Base-by-base conservation (phyloP, 345 rosid species). In the Streptanthus diversifolius region DNA sequence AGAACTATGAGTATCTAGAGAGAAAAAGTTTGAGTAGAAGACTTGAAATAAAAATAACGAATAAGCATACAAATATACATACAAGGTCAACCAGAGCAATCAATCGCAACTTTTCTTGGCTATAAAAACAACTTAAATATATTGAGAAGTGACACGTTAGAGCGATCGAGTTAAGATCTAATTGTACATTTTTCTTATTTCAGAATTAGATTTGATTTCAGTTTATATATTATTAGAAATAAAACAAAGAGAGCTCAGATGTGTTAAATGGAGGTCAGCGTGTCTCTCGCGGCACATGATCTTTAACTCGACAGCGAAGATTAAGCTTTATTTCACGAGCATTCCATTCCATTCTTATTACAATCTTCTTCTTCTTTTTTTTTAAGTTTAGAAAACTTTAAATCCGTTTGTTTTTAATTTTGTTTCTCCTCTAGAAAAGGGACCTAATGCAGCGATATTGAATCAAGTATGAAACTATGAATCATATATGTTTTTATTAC, bases 251-350 rank as follows among this genome's bases (percentile, higher is more conserved):
- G 62, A 48, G 62, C 62, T 66, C 68, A 59, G 74, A 57, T 36
- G 80, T 55, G 76, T 64, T 77, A 64, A 76, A 63, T 64, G 70
- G 51, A 57, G 57, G 80, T 77, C 80, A 77, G 80, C 80, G 72
- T 56, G 75, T 58, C 76, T 64, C 56, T 70, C 80, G 80, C 62
- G 35, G 72, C 80, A 77, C 80, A 77, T 77, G 80, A 77, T 77
- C 47, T 29, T 39, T 45, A 62, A 63, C 60, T 70, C 43, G 80
- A 77, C 80, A 70, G 76, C 80, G 76, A 77, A 63, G 67, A 70
- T 64, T 64, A 70, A 77, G 72, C 76, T 64, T 71, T 39, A 21
- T 56, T 70, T 76, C 80, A 55, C 75, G 75, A 76, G 71, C 43
- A 55, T 54, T 69, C 56, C 25, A 61, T 52, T 68, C 55, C 29